Percentiles rank a stretch among this genome's conserved stretches.
phyloP scores from a whole-genome alignment of 495 filamentous ascomycete genomes.

The Penicillium waksmanii region DNA sequence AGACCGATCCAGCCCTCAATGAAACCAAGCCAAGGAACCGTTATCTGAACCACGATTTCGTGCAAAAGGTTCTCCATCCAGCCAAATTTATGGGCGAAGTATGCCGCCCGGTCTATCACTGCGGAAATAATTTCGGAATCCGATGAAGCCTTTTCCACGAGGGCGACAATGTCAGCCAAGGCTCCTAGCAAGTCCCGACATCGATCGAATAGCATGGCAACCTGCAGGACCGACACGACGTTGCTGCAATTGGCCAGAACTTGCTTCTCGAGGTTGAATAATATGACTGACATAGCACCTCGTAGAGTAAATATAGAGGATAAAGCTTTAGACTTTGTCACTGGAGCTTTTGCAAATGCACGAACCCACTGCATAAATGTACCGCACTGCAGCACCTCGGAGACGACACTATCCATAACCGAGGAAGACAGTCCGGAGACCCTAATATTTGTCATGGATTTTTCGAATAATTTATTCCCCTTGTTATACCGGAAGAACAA shows the following conservation, averaged over 20 bases:
- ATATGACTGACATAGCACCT: constrained; percentile 36
- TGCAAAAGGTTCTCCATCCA: constrained; percentile 66
- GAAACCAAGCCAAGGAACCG: constrained; percentile 69
- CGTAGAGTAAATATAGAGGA: constrained; percentile 43
- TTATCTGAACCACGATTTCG: constrained; percentile 66
- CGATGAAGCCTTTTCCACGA: constrained; percentile 53
- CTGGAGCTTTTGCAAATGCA: constrained; percentile 54
- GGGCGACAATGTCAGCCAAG: constrained; percentile 61
- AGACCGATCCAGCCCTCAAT: constrained; percentile 81
- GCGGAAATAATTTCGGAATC: constrained; percentile 73
- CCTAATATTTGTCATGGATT: constrained; percentile 55
- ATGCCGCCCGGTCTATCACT: constrained; percentile 65
- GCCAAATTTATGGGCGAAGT: constrained; percentile 62
- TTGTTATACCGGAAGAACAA: constrained; percentile 73
- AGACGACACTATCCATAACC: constrained; percentile 59
- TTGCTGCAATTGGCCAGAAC: constrained; percentile 29
- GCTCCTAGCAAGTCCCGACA: constrained; percentile 64
- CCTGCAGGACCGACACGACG: constrained; percentile 58
- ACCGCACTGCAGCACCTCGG: constrained; percentile 68
- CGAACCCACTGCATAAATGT: constrained; percentile 63
- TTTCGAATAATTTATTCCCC: constrained; percentile 59
- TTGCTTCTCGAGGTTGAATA: constrained; percentile 45
- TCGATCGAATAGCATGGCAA: constrained; percentile 66
- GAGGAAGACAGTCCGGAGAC: constrained; percentile 70
- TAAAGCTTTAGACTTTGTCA: constrained; percentile 31